Evolutionary conservation across 495 filamentous ascomycete species (phyloP), one percentile per base, ranked within the genome.

Genomic region (Penicillium parvum): DNA sequence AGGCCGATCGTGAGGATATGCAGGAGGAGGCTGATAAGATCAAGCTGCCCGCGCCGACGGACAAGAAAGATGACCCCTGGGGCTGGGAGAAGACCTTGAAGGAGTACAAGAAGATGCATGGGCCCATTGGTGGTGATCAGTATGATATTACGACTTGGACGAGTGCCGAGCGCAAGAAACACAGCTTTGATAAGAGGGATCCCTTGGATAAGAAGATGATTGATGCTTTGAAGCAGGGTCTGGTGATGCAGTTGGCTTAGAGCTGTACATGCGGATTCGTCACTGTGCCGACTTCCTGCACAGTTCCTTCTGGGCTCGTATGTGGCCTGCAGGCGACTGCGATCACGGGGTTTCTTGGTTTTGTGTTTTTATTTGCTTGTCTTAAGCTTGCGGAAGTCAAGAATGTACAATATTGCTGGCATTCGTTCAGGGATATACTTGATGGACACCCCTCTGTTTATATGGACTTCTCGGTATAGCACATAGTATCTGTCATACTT

Each of bases 141-240:
- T 43, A 41, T 5, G 60, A 64, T 38, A 53, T 55, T 7, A 59
- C 60, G 10, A 49, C 60, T 3, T 57, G 45, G 45, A 36, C 46
- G 19, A 43, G 32, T 16, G 36, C 38, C 1, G 46, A 53, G 18
- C 52, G 61, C 33, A 57, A 53, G 32, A 42, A 45, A 32, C 11
- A 25, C 7, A 45, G 45, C 12, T 64, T 57, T 21, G 20, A 34
- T 7, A 36, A 45, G 19, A 57, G 57, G 34, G 58, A 64, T 30
- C 50, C 55, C 4, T 19, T 64, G 9, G 18, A 16, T 20, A 36
- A 32, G 32, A 43, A 55, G 19, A 45, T 15, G 34, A 47, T 57
- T 7, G 25, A 49, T 17, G 45, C 42, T 10, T 35, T 64, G 19
- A 53, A 57, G 32, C 19, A 72, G 0, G 61, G 58, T 1, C 4